These are phyloP conservation scores for Acanthamoeba healyi DNA, from an alignment of 208 protist species.

Conservation along the genomic window DNA sequence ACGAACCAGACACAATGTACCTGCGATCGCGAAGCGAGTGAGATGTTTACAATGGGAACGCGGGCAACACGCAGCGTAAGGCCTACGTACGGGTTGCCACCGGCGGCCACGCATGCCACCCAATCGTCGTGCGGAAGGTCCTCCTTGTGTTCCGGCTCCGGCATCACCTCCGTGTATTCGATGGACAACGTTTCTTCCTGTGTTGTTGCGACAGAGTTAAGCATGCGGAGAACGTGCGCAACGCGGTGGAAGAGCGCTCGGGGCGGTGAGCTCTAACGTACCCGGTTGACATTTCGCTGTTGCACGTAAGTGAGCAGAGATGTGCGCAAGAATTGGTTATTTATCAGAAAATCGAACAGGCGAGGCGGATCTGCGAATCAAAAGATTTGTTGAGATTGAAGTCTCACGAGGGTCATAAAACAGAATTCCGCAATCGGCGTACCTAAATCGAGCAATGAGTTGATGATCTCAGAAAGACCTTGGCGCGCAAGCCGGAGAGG, in stretches of 20 bases:
- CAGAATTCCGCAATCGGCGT: neutral
- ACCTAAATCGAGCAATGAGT: constrained; percentile 29
- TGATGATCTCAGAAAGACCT: constrained; percentile 58
- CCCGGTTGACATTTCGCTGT: constrained; percentile 51
- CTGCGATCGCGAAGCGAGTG: neutral
- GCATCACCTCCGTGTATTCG: constrained; percentile 48
- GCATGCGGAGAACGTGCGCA: neutral
- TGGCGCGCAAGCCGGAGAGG: constrained; percentile 10
- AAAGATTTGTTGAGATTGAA: neutral
- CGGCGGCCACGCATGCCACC: constrained; percentile 39
- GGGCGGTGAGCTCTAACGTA: too few relatives aligned
- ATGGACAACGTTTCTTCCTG: constrained; percentile 41
- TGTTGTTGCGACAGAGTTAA: neutral
- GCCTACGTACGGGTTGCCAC: neutral
- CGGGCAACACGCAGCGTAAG: too few relatives aligned
- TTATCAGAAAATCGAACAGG: constrained; percentile 58
- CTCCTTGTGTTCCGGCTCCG: constrained; percentile 1
- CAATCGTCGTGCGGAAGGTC: constrained; percentile 58
- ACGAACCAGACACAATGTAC: constrained; percentile 50
- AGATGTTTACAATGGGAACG: too few relatives aligned
- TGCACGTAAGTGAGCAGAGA: constrained; percentile 51
- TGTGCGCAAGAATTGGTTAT: constrained; percentile 59
- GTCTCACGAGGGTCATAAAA: neutral
- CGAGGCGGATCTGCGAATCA: neutral
- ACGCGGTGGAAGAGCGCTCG: too few relatives aligned